Conservation (phyloP, 176 grass and related monocot genomes). For the Miscanthus lutarioriparius region DNA sequence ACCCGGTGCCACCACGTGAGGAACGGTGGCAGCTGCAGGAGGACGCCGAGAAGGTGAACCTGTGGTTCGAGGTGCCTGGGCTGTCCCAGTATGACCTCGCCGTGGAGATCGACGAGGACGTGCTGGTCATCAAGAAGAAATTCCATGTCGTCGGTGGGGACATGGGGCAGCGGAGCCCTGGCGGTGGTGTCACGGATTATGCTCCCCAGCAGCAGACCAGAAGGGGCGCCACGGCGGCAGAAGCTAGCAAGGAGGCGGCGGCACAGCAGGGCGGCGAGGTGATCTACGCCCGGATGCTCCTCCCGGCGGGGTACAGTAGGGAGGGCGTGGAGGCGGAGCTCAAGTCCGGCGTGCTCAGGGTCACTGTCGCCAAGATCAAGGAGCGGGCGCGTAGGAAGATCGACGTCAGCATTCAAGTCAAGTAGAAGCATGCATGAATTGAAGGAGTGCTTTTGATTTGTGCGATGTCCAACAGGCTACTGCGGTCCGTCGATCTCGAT, state of each 20-base stretch:
- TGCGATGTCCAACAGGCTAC: background rate
- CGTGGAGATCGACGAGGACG: conserved; percentile 48
- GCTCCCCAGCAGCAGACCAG: background rate
- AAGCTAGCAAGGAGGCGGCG: background rate
- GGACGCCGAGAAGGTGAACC: background rate
- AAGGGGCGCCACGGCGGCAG: background rate
- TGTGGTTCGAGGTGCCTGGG: conserved; percentile 43
- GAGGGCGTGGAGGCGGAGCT: conserved; percentile 24
- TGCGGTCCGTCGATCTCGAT: background rate
- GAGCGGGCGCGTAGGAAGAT: conserved; percentile 36
- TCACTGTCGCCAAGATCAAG: conserved; percentile 1
- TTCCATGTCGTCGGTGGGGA: background rate
- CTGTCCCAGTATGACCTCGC: conserved; percentile 19
- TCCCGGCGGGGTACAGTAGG: conserved; percentile 35
- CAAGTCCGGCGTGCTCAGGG: conserved; percentile 20
- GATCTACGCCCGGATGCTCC: conserved; percentile 38
- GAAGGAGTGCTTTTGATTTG: background rate
- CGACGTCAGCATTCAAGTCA: background rate
- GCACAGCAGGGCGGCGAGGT: background rate
- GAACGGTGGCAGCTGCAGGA: conserved; percentile 43
- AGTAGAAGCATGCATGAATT: background rate
- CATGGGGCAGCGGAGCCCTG: background rate
- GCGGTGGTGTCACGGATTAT: background rate
- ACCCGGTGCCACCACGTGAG: background rate
- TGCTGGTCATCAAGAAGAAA: conserved; percentile 38